phyloP scores from a whole-genome alignment of 495 filamentous ascomycete genomes.

The Aspergillus biplanus region DNA sequence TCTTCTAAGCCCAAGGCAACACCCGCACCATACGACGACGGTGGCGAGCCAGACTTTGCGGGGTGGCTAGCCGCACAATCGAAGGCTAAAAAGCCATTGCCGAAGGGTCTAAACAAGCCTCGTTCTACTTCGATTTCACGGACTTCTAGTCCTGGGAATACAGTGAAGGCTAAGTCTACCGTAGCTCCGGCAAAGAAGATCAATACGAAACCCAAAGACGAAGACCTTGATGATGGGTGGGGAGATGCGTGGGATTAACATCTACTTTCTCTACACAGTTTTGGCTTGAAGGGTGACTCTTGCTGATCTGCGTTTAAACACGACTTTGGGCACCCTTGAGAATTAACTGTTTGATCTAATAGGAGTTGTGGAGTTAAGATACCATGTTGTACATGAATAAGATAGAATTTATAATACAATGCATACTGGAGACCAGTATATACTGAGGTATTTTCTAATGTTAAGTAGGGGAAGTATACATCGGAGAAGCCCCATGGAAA shows the following conservation, averaged over 20 bases:
- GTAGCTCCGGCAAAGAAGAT: slow-evolving; percentile 49
- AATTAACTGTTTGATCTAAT: not conserved
- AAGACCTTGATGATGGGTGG: slow-evolving; percentile 56
- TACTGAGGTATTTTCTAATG: not conserved
- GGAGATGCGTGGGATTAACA: slow-evolving; percentile 59
- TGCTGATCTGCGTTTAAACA: not conserved
- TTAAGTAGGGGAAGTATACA: not conserved
- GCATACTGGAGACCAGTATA: too few species aligned
- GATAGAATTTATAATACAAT: not conserved
- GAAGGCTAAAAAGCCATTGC: slow-evolving; percentile 71
- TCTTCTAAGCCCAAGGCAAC: slow-evolving; percentile 33
- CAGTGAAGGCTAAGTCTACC: slow-evolving; percentile 45
- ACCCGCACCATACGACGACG: slow-evolving; percentile 70
- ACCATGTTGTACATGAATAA: not conserved
- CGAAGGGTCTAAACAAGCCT: slow-evolving; percentile 74
- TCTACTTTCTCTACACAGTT: not conserved
- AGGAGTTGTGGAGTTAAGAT: not conserved
- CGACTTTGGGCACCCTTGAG: too few species aligned
- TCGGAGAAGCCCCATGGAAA: not conserved
- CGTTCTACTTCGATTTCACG: slow-evolving; percentile 29
- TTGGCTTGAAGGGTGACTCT: too few species aligned
- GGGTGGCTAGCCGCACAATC: slow-evolving; percentile 88
- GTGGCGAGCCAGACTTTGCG: slow-evolving; percentile 89
- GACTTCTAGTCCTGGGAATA: slow-evolving; percentile 36
- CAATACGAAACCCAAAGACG: slow-evolving; percentile 54